Percentiles rank a stretch among this genome's conserved stretches.
Evolutionary conservation across 306 rosid species (phyloP).

Genomic region (Pyrus betulifolia): DNA sequence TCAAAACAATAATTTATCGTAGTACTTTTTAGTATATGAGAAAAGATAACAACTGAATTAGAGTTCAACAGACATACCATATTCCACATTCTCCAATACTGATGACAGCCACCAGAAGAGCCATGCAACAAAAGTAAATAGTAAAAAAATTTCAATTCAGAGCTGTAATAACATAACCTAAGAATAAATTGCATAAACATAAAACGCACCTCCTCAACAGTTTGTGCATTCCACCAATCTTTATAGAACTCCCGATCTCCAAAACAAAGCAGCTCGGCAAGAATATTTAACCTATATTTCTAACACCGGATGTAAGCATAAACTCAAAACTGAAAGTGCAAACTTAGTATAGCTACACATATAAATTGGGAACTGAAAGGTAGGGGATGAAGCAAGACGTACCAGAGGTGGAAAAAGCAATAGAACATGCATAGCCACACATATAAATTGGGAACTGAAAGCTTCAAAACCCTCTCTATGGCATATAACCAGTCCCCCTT

Average conservation of each 20-base stretch:
- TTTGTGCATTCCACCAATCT: constrained; percentile 99
- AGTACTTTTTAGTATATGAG: not conserved
- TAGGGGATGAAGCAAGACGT: constrained; percentile 4
- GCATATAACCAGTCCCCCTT: constrained; percentile 80
- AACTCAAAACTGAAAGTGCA: constrained; percentile 11
- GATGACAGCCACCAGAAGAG: constrained; percentile 37
- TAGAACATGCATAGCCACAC: constrained; percentile 99
- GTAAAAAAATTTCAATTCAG: constrained; percentile 14
- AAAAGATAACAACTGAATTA: not conserved
- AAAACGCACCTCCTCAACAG: constrained; percentile 73
- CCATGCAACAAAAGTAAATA: constrained; percentile 28
- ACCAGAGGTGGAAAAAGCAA: constrained; percentile 98
- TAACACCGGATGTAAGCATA: constrained; percentile 19
- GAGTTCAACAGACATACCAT: constrained; percentile 56
- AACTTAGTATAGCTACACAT: not conserved
- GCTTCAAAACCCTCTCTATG: constrained; percentile 90
- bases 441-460: constrained; percentile 91
- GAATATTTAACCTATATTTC: constrained; percentile 80
- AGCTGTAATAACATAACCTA: constrained; percentile 4
- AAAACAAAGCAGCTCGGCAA: constrained; percentile 91
- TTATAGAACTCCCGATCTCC: constrained; percentile 97
- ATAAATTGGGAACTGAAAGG: too few relatives aligned
- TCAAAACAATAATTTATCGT: not conserved
- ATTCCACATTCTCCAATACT: constrained; percentile 99
- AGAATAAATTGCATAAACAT: constrained; percentile 13